These are phyloP conservation scores for Trifolium pratense DNA, from an alignment of 306 rosid species.

Conservation along the genomic window DNA sequence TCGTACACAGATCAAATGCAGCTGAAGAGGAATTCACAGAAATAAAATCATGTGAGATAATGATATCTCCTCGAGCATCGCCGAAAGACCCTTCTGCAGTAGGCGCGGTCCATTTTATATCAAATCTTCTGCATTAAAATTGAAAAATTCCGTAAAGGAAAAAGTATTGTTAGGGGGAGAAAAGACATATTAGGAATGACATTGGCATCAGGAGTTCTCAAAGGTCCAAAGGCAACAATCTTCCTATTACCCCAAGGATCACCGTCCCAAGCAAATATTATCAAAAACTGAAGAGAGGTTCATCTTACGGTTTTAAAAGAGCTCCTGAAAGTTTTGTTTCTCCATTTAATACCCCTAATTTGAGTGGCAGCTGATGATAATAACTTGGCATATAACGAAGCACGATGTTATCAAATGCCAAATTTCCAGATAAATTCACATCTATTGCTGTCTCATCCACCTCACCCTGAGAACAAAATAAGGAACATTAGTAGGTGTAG, in stretches of 20 bases:
- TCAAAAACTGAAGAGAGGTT: constrained; percentile 26
- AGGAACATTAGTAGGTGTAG: constrained; percentile 30
- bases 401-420: constrained; percentile 79
- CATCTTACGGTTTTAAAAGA: constrained; percentile 86
- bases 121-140: constrained; percentile 67
- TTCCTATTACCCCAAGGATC: constrained; percentile 19
- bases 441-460: constrained; percentile 89
- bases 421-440: constrained; percentile 86
- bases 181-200: constrained; percentile 13
- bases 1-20: constrained; percentile 73
- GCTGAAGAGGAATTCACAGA: constrained; percentile 74
- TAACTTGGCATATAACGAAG: constrained; percentile 80
- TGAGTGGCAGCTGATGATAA: constrained; percentile 67
- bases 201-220: neutral
- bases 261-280: constrained; percentile 10
- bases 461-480: constrained; percentile 68
- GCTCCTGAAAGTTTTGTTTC: constrained; percentile 92
- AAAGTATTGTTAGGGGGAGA: constrained; percentile 11
- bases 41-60: constrained; percentile 73
- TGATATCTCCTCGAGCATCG: constrained; percentile 87
- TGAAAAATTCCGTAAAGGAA: constrained; percentile 10
- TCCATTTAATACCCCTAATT: constrained; percentile 80
- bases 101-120: constrained; percentile 89
- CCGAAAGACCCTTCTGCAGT: constrained; percentile 82
- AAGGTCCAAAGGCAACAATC: constrained; percentile 19